Conservation (phyloP, 106 monocot genomes). For the Chionographis japonica region DNA sequence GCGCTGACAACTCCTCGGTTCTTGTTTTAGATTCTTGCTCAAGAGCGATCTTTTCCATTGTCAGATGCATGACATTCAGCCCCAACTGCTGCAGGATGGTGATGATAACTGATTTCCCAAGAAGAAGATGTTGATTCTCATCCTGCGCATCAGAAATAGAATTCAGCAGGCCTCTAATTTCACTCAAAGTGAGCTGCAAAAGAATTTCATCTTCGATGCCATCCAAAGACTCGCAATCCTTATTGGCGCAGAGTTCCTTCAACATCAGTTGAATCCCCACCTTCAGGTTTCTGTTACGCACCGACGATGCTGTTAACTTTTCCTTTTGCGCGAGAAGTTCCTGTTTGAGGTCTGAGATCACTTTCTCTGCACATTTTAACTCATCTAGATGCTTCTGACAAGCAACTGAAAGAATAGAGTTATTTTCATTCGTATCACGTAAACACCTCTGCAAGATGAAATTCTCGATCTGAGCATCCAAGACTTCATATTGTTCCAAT, state of each 20-base stretch:
- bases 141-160: constrained; percentile 37
- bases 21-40: constrained; percentile 30
- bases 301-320: constrained; percentile 16
- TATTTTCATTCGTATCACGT: constrained; percentile 45
- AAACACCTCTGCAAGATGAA: constrained; percentile 52
- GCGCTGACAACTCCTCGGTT: constrained; percentile 24
- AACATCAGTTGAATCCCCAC: constrained; percentile 39
- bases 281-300: constrained; percentile 41
- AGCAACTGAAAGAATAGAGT: constrained; percentile 23
- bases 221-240: constrained; percentile 10
- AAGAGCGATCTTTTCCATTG: constrained; percentile 31
- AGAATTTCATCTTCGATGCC: constrained; percentile 21
- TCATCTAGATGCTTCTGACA: constrained; percentile 28
- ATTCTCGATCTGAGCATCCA: constrained; percentile 34
- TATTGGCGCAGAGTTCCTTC: constrained; percentile 17
- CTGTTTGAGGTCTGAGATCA: constrained; percentile 38
- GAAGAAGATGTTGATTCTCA: constrained; percentile 29
- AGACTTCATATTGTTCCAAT: constrained; percentile 28
- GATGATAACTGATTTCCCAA: constrained; percentile 55
- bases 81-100: constrained; percentile 48
- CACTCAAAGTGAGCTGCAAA: constrained; percentile 26
- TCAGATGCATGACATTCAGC: constrained; percentile 28
- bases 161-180: constrained; percentile 32
- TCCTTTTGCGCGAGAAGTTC: constrained; percentile 26
- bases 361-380: constrained; percentile 25